phyloP scores from a whole-genome alignment of 2,329 filamentous ascomycete species.

The Nakataea oryzae region DNA sequence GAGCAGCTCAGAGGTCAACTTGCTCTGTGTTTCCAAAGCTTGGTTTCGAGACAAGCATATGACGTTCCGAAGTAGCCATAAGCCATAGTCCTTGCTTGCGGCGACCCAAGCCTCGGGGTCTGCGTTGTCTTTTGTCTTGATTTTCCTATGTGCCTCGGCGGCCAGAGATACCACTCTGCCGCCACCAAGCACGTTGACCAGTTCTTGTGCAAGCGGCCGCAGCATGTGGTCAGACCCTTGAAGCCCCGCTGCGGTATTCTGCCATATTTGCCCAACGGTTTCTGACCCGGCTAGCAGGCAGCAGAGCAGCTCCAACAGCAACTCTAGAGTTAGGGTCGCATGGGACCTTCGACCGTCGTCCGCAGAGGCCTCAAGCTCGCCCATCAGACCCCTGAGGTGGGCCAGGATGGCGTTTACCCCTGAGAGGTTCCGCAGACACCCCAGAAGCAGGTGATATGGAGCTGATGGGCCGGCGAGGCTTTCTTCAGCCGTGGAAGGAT shows the following conservation, averaged over 20 bases:
- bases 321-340: constrained; percentile 29
- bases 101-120: constrained; percentile 45
- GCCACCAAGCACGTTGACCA: constrained; percentile 34
- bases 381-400: constrained; percentile 54
- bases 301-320: constrained; percentile 32
- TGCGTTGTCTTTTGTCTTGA: constrained; percentile 24
- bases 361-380: constrained; percentile 25
- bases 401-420: constrained; percentile 69
- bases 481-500: background rate
- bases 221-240: constrained; percentile 11
- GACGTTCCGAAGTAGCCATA: constrained; percentile 63
- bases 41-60: constrained; percentile 26
- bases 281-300: constrained; percentile 26
- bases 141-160: constrained; percentile 43
- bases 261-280: constrained; percentile 27
- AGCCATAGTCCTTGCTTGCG: constrained; percentile 52
- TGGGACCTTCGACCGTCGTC: constrained; percentile 24
- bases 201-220: constrained; percentile 28
- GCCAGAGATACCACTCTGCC: constrained; percentile 38
- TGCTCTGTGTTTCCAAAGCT: constrained; percentile 23
- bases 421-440: constrained; percentile 60
- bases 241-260: constrained; percentile 11
- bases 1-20: constrained; percentile 35
- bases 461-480: background rate
- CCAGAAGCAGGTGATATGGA: constrained; percentile 36